Base-by-base conservation (phyloP, 106 monocot genomes). In the Chionographis japonica region DNA sequence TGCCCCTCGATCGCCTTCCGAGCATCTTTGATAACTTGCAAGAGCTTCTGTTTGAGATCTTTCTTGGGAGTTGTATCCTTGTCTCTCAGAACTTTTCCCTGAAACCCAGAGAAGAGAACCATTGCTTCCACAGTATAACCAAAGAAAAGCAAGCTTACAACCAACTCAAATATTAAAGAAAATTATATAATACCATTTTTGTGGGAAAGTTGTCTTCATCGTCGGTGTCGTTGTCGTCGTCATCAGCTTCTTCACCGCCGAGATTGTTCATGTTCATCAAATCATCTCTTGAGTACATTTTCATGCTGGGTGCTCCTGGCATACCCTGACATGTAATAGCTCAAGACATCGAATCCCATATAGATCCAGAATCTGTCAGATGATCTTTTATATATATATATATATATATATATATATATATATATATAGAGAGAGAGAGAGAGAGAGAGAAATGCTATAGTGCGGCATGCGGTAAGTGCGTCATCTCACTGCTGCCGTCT, bases 221-320 rank as follows among this genome's bases (percentile, higher is more conserved):
- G 4, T 89, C 87, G 1, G 74, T 81, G 36, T 86, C 83, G 35
- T 86, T 81, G 35, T 94, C 89, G 35, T 88, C 87, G 9, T 79
- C 88, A 2, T 86, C 91, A 54, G 79, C 85, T 49, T 80, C 78
- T 53, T 57, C 83, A 2, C 74, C 89, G 70, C 19, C 63, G 36
- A 78, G 84, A 65, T 87, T 80, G 10, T 83, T 88, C 54, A 92
- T 91, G 69, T 85, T 92, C 80, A 97, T 75, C 71, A 97, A 58
- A 67, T 92, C 92, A 2, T 97, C 97, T 74, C 76, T 89, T 1
- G 97, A 97, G 62, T 84, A 97, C 97, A 97, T 97, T 71, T 97
- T 92, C 97, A 97, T 97, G 67, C 61, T 72, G 49, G 92, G 97
- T 74, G 89, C 92, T 66, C 97, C 97, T 13, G 97, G 97, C 81